phyloP scores from a whole-genome alignment of 2,329 filamentous ascomycete species.

The Thermomyces lanuginosus region DNA sequence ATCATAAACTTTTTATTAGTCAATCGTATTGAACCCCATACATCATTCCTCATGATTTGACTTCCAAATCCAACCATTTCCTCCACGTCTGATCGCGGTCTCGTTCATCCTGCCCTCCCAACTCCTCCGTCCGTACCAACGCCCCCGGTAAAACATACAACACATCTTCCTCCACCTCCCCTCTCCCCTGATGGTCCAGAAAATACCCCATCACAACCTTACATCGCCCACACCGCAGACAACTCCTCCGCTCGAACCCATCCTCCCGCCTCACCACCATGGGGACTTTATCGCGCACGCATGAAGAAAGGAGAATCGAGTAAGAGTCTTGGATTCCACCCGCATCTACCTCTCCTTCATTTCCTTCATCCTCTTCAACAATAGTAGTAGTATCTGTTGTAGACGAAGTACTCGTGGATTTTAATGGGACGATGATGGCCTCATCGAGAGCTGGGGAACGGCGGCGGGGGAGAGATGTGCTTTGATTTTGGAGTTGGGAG shows the following conservation, averaged over 20 bases:
- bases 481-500: too few species aligned
- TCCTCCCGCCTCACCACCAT: constrained; percentile 40
- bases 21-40: constrained; percentile 11
- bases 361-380: background rate
- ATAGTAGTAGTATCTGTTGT: too few species aligned
- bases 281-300: constrained; percentile 32
- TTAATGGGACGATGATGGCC: constrained; percentile 42
- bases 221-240: constrained; percentile 46
- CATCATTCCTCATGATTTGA: constrained; percentile 19
- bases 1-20: constrained; percentile 1
- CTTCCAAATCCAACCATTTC: constrained; percentile 2
- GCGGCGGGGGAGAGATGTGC: too few species aligned
- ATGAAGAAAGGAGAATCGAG: constrained; percentile 37
- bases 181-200: constrained; percentile 30
- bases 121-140: constrained; percentile 40
- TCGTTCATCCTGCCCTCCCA: constrained; percentile 23
- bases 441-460: constrained; percentile 33
- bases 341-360: background rate
- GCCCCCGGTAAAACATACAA: constrained; percentile 47
- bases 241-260: constrained; percentile 50
- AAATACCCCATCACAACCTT: constrained; percentile 46
- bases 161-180: constrained; percentile 26
- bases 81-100: constrained; percentile 9
- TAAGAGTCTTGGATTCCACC: constrained; percentile 12
- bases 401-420: too few species aligned